A percentile compares a stretch with the other conserved stretches of the same genome.
These are phyloP conservation scores for Apiospora sp. DNA, from an alignment of 2,329 filamentous ascomycete species.

Conservation along the genomic window DNA sequence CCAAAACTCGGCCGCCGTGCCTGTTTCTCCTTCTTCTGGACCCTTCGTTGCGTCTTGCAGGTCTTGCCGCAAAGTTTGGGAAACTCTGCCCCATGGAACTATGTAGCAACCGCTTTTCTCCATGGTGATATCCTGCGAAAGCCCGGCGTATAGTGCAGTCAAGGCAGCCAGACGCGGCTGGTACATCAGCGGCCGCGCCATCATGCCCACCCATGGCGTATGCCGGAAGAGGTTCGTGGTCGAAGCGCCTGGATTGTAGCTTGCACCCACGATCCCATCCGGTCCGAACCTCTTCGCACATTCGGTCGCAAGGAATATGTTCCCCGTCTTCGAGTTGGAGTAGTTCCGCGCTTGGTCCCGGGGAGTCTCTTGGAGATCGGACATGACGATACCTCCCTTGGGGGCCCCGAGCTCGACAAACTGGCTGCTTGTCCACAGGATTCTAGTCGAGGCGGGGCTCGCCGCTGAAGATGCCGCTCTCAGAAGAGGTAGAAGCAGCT, in stretches of 20 bases:
- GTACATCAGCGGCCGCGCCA: conserved; percentile 32
- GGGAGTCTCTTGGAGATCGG: conserved; percentile 31
- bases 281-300: conserved; percentile 27
- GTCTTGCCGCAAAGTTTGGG: conserved; percentile 25
- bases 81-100: neutral
- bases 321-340: conserved; percentile 34
- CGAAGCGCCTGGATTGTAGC: conserved; percentile 32
- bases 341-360: conserved; percentile 31
- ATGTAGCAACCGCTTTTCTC: neutral
- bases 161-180: conserved; percentile 29
- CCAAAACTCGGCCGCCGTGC: conserved; percentile 30
- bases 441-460: conserved; percentile 25
- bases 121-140: conserved; percentile 28
- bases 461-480: conserved; percentile 33
- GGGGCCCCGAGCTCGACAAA: conserved; percentile 33
- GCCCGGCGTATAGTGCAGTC: conserved; percentile 31
- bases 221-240: conserved; percentile 35
- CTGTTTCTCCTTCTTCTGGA: conserved; percentile 27
- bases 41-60: conserved; percentile 26
- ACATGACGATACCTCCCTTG: conserved; percentile 30
- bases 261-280: conserved; percentile 29
- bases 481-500: conserved; percentile 38
- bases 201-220: conserved; percentile 29
- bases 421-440: conserved; percentile 34
- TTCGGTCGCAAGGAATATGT: conserved; percentile 33